Conservation (phyloP, 805 yeast species). For the Lipomyces yamadae region DNA sequence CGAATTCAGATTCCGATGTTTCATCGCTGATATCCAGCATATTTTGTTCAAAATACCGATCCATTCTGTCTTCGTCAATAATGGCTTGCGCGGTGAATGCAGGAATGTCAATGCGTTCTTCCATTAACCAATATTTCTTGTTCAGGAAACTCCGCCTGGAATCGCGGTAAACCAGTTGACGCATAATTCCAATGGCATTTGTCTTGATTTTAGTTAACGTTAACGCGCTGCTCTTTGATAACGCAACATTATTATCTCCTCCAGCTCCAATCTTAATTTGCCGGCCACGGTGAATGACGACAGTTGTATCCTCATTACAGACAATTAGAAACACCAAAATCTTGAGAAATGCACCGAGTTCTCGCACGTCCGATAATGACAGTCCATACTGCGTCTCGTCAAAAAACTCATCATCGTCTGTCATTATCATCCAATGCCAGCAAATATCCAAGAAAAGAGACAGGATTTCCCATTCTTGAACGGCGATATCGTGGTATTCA, state of each 20-base stretch:
- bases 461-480: constrained; percentile 45
- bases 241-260: constrained; percentile 18
- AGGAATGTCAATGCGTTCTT: constrained; percentile 45
- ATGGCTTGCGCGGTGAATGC: constrained; percentile 49
- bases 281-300: constrained; percentile 25
- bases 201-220: constrained; percentile 41
- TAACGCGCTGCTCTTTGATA: constrained; percentile 17
- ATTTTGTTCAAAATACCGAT: constrained; percentile 36
- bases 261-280: constrained; percentile 13
- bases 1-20: constrained; percentile 30
- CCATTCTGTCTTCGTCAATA: constrained; percentile 51
- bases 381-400: constrained; percentile 51
- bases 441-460: constrained; percentile 63
- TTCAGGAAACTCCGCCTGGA: constrained; percentile 61
- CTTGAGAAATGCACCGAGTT: constrained; percentile 56
- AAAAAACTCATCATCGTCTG: constrained; percentile 67
- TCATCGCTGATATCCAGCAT: constrained; percentile 29
- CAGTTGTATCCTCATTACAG: constrained; percentile 45
- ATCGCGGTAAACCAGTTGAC: constrained; percentile 69
- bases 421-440: constrained; percentile 68
- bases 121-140: constrained; percentile 60
- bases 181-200: constrained; percentile 57
- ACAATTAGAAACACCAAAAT: constrained; percentile 56
- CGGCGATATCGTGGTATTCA: constrained; percentile 9
- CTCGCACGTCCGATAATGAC: constrained; percentile 47